Conservation (phyloP, 176 grass and related monocot genomes). For the Eragrostis nindensis region DNA sequence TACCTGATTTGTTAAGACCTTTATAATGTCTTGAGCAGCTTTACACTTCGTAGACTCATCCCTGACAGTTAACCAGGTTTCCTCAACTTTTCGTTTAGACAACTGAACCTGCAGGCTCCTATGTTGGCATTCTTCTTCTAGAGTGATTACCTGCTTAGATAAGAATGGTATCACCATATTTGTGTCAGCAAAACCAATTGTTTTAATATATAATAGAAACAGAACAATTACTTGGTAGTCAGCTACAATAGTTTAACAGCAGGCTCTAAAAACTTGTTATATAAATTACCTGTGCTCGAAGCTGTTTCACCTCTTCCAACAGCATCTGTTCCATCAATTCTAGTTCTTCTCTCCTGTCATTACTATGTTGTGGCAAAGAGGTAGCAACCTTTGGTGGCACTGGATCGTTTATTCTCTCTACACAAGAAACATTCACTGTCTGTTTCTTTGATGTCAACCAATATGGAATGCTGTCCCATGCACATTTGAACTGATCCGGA, state of each 20-base stretch:
- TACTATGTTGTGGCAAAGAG: conserved; percentile 32
- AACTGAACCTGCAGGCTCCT: conserved; percentile 77
- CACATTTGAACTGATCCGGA: conserved; percentile 62
- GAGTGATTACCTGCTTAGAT: conserved; percentile 61
- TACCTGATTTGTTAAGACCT: conserved; percentile 90
- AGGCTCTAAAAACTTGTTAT: background rate
- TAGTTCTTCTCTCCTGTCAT: conserved; percentile 44
- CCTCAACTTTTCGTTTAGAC: conserved; percentile 84
- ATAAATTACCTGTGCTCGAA: conserved; percentile 72
- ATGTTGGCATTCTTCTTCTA: conserved; percentile 73
- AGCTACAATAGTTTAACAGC: background rate
- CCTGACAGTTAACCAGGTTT: conserved; percentile 70
- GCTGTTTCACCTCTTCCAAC: conserved; percentile 61
- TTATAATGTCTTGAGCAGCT: conserved; percentile 87
- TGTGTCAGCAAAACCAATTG: background rate
- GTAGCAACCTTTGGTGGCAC: conserved; percentile 4
- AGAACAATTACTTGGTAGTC: background rate
- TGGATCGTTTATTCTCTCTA: conserved; percentile 17
- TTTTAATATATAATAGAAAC: background rate
- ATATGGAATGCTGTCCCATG: conserved; percentile 28
- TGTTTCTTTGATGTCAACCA: conserved; percentile 33
- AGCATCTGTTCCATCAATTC: conserved; percentile 67
- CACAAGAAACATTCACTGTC: background rate
- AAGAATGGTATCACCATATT: conserved; percentile 13
- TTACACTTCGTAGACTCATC: conserved; percentile 90